A percentile compares a stretch with the other conserved stretches of the same genome.
phyloP scores from a whole-genome alignment of 352 stramenopile genomes.

The Aphanomyces astaci region DNA sequence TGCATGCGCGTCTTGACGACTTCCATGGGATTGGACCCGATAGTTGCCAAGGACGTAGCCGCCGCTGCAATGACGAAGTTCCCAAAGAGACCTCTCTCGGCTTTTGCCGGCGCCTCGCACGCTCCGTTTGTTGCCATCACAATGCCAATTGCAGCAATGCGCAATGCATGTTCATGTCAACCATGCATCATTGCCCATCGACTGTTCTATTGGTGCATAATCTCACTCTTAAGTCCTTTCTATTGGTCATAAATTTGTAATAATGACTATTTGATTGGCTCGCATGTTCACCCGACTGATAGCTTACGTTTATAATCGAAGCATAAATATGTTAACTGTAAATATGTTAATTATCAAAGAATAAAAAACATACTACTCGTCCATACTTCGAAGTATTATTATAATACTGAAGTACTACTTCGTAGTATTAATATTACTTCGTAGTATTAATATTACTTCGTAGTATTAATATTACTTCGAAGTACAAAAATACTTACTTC shows the following conservation, averaged over 20 bases:
- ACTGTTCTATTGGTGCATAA: not conserved
- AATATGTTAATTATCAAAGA: no score
- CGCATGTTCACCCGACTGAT: no score
- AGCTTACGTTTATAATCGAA: no score
- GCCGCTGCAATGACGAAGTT: conserved; percentile 60
- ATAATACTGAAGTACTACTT: no score
- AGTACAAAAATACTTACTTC: no score
- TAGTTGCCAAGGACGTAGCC: conserved; percentile 54
- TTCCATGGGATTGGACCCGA: conserved; percentile 86
- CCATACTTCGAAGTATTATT: no score
- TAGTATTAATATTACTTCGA: no score
- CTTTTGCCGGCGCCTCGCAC: not conserved
- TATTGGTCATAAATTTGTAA: not conserved
- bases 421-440: no score
- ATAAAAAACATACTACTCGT: no score
- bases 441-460: no score
- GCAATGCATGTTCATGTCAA: not conserved
- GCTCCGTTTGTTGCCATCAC: not conserved
- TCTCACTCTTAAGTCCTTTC: not conserved
- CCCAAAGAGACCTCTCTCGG: not conserved
- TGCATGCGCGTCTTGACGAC: conserved; percentile 87
- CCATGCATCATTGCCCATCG: not conserved
- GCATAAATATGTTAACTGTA: no score
- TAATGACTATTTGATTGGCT: no score
- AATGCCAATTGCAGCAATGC: not conserved